phyloP scores from a whole-genome alignment of 345 rosid genomes.

The Eucalyptus curtisii region DNA sequence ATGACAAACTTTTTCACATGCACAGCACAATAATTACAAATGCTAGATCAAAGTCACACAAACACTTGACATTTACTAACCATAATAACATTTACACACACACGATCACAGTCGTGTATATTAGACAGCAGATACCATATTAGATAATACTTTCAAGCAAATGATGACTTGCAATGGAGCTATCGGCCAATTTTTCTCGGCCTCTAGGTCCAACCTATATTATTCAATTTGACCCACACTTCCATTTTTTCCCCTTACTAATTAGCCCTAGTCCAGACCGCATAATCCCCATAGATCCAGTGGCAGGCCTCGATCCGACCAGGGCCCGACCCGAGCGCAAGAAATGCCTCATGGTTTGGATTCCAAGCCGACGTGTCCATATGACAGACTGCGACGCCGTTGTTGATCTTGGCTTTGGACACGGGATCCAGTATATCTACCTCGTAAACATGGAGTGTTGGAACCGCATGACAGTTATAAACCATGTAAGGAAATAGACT shows the following conservation, averaged over 20 bases:
- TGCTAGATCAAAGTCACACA: background rate
- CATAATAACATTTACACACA: background rate
- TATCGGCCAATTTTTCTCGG: background rate
- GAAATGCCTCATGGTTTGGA: conserved; percentile 60
- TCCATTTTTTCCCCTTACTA: background rate
- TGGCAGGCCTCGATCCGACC: conserved; percentile 72
- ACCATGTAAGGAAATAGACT: conserved; percentile 66
- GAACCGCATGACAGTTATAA: conserved; percentile 83
- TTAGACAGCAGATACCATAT: too few species aligned
- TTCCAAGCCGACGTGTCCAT: conserved; percentile 75
- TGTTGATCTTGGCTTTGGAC: conserved; percentile 36
- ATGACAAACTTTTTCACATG: too few species aligned
- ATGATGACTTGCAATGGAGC: background rate
- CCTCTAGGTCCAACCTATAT: background rate
- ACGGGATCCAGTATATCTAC: conserved; percentile 48
- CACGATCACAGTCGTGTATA: background rate
- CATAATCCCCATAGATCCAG: conserved; percentile 68
- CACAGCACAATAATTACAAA: too few species aligned
- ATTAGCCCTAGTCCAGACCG: conserved; percentile 52
- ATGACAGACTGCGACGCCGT: conserved; percentile 78
- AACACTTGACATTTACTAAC: background rate
- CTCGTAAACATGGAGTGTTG: conserved; percentile 68
- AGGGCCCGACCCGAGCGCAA: conserved; percentile 58
- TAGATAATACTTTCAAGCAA: background rate
- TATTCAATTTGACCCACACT: background rate